These are phyloP conservation scores for Heterobasidion parviporum DNA, from an alignment of 1,284 basidiomycete species.

Conservation along the genomic window DNA sequence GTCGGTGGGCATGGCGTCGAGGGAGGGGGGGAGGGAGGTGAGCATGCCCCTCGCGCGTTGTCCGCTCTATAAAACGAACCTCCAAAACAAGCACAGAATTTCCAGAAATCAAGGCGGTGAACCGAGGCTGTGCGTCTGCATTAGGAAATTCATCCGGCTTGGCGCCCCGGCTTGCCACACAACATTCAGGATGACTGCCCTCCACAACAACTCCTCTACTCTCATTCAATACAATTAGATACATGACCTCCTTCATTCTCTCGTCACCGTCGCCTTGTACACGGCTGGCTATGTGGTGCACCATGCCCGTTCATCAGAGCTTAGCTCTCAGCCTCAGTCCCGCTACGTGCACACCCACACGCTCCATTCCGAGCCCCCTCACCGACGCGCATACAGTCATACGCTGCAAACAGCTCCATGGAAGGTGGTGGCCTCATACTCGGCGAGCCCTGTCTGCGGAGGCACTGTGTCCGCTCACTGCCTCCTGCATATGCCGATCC, in stretches of 20 bases:
- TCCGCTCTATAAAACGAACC: too few species aligned
- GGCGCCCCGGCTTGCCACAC: neutral
- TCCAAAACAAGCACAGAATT: too few species aligned
- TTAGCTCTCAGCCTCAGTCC: neutral
- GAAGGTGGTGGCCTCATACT: too few species aligned
- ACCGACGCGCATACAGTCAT: too few species aligned
- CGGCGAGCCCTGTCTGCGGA: too few species aligned
- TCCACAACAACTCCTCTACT: neutral
- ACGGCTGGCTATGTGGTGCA: too few species aligned
- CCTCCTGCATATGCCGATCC: too few species aligned
- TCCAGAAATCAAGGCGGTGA: neutral
- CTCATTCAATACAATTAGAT: neutral
- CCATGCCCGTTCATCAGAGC: too few species aligned
- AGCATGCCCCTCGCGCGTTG: neutral
- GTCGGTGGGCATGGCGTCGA: conserved; percentile 5
- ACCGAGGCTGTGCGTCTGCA: neutral
- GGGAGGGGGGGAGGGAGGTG: neutral
- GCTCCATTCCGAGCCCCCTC: too few species aligned
- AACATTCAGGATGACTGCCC: neutral
- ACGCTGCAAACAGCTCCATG: too few species aligned
- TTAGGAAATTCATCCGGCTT: neutral
- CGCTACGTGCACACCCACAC: too few species aligned
- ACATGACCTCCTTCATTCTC: neutral
- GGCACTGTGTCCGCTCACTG: too few species aligned
- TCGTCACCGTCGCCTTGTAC: neutral